These are phyloP conservation scores for Sphaerulina vaccinii DNA, from an alignment of 2,329 filamentous ascomycete species.

Conservation along the genomic window DNA sequence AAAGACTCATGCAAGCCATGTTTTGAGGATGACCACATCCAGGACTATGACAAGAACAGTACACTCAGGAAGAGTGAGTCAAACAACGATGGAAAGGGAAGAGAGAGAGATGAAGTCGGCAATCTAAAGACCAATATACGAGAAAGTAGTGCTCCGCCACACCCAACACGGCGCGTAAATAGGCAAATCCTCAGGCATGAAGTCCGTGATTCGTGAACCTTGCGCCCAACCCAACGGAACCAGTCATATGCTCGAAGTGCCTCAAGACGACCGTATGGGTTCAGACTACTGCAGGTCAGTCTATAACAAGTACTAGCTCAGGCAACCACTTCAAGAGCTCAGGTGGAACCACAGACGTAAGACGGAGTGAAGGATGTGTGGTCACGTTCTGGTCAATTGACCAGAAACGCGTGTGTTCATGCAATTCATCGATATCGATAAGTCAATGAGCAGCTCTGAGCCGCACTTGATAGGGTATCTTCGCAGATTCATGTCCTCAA, in stretches of 20 bases:
- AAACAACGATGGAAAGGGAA: not conserved
- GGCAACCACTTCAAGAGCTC: constrained; percentile 4
- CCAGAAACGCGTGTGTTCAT: not conserved
- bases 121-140: constrained; percentile 5
- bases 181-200: not conserved
- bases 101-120: not conserved
- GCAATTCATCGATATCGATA: not conserved
- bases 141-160: constrained; percentile 7
- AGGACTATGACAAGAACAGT: not conserved
- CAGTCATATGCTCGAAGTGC: not conserved
- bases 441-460: not conserved
- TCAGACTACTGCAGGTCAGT: constrained; percentile 1
- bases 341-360: not conserved
- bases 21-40: not conserved
- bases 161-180: constrained; percentile 1
- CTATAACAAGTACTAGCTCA: constrained; percentile 1
- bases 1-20: no score
- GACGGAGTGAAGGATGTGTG: not conserved
- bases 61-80: not conserved
- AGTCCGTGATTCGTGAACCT: constrained; percentile 2
- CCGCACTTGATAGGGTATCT: constrained; percentile 19
- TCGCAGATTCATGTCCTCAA: constrained; percentile 21
- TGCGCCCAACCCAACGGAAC: not conserved
- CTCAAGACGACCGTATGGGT: not conserved
- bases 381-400: not conserved